Evolutionary conservation across 1,284 basidiomycete genomes (phyloP).

Genomic region (Cryptococcus neoformans): DNA sequence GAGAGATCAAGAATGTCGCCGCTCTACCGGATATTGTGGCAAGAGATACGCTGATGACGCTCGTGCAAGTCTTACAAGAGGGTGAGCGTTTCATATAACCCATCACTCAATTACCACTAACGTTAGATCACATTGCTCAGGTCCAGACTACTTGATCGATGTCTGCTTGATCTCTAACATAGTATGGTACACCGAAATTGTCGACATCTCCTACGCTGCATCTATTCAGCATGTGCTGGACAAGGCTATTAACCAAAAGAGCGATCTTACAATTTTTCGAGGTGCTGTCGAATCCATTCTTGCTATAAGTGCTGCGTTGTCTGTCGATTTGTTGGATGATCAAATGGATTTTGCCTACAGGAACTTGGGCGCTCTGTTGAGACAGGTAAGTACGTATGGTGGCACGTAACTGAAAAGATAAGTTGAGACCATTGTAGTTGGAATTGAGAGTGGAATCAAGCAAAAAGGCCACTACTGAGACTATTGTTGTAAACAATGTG

Average conservation of each 20-base stretch:
- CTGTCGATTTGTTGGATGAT: constrained; percentile 20
- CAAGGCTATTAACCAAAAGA: constrained; percentile 11
- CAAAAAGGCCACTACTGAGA: background rate
- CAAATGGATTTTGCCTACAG: constrained; percentile 17
- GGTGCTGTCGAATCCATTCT: constrained; percentile 18
- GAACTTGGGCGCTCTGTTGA: constrained; percentile 21
- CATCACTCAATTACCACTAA: background rate
- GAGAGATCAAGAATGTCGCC: constrained; percentile 8
- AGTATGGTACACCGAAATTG: constrained; percentile 27
- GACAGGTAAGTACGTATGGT: constrained; percentile 13
- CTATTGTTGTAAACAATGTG: too few relatives aligned
- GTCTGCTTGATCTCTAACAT: constrained; percentile 25
- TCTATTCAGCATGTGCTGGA: constrained; percentile 22
- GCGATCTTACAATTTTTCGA: constrained; percentile 18
- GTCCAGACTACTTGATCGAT: constrained; percentile 37
- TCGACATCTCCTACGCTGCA: constrained; percentile 21
- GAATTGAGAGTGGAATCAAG: background rate
- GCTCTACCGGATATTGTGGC: constrained; percentile 1
- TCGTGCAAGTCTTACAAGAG: constrained; percentile 21
- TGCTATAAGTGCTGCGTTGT: constrained; percentile 10
- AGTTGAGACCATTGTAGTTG: background rate
- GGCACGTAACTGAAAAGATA: too few relatives aligned
- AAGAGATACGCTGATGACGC: background rate
- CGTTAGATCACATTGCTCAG: constrained; percentile 6
- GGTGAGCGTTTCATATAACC: constrained; percentile 8